Evolutionary conservation across 345 rosid species (phyloP), one percentile per base, ranked within the genome.

Genomic region (Eucalyptus pumila): DNA sequence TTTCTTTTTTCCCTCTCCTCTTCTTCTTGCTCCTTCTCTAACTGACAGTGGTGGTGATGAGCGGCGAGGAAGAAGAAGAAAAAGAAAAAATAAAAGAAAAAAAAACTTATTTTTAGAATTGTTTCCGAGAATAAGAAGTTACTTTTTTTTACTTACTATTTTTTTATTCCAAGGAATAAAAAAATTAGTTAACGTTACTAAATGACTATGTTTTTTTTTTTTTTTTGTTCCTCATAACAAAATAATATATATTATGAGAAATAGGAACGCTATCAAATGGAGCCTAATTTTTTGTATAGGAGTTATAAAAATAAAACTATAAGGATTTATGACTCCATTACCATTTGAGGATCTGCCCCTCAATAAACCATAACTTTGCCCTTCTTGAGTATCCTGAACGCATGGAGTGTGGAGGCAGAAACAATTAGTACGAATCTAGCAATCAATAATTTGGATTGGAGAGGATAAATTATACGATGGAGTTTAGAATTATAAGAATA

Each of bases 41-140:
- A 52, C 2, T 8, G 0, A 8, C 2, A 4, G 0, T 0, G 5
- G 5, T 4, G 5, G 10, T 0, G 24, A 52, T 0, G 5, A 52
- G 56, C 10, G 10, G 24, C 0, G 5, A 52, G 58, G 58, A 52
- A 52, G 10, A 52, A 52, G 58, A 52, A 52, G 58, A 8, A 52
- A 52, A 52, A 1, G 10, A 2, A 19, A 7, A 52, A 51, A 1
- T 0, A 6, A 17, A 51, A 51, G 0, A 0, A 51, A 17, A 51
- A 17, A 16, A 52, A 7, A 19, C 11, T 52, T 52, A 52, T 2
- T 19, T 52, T 52, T 52, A 19, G 0, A 52, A 19, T 52, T 52
- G 24, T 52, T 52, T 2, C 4, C 2, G 0, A 52, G 2, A 52
- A 52, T 0, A 52, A 52, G 0, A 52, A 52, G 5, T 52, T 52